A percentile compares a stretch with the other conserved stretches of the same genome.
phyloP scores from a whole-genome alignment of 345 rosid genomes.

The Rhodamnia argentea region DNA sequence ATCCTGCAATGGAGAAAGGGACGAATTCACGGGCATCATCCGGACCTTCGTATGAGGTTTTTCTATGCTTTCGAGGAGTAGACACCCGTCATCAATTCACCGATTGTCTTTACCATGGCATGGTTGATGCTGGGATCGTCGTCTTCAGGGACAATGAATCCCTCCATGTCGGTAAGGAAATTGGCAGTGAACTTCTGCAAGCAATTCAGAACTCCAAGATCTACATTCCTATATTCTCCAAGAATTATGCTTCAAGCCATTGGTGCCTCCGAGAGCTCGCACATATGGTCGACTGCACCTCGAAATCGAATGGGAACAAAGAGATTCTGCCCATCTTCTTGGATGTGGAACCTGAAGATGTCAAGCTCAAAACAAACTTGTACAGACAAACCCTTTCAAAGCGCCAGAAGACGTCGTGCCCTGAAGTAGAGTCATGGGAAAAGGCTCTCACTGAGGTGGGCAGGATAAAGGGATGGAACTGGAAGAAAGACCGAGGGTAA shows the following conservation, averaged over 20 bases:
- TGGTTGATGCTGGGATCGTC: not conserved
- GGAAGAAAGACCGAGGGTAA: not conserved
- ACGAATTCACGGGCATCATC: not conserved
- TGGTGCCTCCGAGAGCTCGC: not conserved
- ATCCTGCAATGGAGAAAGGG: not conserved
- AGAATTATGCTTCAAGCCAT: not conserved
- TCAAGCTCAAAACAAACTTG: not conserved
- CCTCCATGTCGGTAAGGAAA: not conserved
- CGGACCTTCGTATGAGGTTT: not conserved
- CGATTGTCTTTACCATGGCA: not conserved
- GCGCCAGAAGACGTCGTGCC: accelerated
- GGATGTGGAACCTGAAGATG: not conserved
- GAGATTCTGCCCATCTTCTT: not conserved
- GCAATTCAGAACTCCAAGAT: not conserved
- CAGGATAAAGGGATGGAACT: not conserved
- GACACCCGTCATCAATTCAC: not conserved
- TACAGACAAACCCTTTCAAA: not conserved
- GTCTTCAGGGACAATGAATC: not conserved
- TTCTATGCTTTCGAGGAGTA: not conserved
- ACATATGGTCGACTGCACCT: not conserved
- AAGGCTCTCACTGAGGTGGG: not conserved
- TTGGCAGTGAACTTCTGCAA: not conserved
- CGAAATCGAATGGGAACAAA: not conserved
- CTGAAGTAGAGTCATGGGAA: not conserved
- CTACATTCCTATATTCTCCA: not conserved